phyloP scores from a whole-genome alignment of 768 basidiomycete species.

The Phylloporus arenicola region DNA sequence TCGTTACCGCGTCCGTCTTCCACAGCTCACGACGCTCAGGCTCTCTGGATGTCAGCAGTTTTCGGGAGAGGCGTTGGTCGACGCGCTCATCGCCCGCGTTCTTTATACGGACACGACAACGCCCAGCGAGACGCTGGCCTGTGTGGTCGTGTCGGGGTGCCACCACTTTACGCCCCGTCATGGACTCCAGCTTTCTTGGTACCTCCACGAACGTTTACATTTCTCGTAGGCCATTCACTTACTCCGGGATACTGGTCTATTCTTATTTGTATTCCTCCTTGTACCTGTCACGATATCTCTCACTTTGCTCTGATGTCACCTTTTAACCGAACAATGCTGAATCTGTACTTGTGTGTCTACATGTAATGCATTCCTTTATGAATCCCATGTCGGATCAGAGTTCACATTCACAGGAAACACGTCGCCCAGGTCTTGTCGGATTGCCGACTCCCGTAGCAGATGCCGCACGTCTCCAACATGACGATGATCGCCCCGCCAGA shows the following conservation, averaged over 20 bases:
- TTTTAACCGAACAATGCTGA: neutral
- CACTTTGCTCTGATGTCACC: neutral
- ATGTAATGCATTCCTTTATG: neutral
- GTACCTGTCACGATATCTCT: neutral
- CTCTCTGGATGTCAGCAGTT: conserved; percentile 61
- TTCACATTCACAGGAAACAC: conserved; percentile 16
- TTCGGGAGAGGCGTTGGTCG: conserved; percentile 52
- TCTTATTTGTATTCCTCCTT: conserved; percentile 5
- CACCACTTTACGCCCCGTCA: conserved; percentile 16
- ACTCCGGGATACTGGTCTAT: neutral
- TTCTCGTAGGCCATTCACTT: conserved; percentile 14
- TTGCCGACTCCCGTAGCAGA: conserved; percentile 36
- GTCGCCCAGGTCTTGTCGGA: conserved; percentile 31
- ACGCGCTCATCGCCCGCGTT: conserved; percentile 46
- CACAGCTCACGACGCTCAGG: conserved; percentile 46
- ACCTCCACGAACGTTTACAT: conserved; percentile 22
- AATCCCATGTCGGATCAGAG: neutral
- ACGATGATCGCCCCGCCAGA: conserved; percentile 32
- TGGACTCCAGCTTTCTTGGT: conserved; percentile 22
- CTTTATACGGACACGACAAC: conserved; percentile 31
- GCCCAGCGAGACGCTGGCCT: conserved; percentile 24
- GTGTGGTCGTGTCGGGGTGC: conserved; percentile 25
- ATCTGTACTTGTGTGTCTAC: neutral
- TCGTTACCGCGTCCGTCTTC: conserved; percentile 44
- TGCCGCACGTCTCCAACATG: conserved; percentile 35